phyloP scores from a whole-genome alignment of 2,329 filamentous ascomycete species.

The Zasmidium angulare region DNA sequence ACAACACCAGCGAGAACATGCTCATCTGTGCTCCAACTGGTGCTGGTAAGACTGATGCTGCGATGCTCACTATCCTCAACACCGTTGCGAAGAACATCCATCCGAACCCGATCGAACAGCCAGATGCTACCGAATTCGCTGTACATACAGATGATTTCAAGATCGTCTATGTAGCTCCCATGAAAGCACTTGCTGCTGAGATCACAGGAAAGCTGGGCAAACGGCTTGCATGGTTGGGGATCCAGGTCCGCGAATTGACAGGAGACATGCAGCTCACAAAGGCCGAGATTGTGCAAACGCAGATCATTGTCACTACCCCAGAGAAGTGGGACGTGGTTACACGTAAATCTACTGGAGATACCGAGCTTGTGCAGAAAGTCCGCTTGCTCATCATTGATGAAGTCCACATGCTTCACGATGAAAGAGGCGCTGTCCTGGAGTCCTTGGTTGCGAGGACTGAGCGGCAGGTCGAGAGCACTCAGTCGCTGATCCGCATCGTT shows the following conservation, averaged over 20 bases:
- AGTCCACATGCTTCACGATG: conserved; percentile 98
- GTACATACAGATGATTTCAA: conserved; percentile 91
- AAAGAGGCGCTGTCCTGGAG: conserved; percentile 92
- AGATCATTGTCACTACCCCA: conserved; percentile 97
- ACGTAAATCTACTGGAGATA: conserved; percentile 93
- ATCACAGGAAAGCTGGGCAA: conserved; percentile 93
- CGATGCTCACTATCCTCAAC: conserved; percentile 93
- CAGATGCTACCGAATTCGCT: conserved; percentile 71
- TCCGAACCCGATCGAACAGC: conserved; percentile 76
- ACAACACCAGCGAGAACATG: conserved; percentile 97
- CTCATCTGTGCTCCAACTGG: conserved; percentile 96
- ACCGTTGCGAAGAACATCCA: conserved; percentile 80
- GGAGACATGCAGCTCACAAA: conserved; percentile 99
- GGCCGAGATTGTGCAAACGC: conserved; percentile 89
- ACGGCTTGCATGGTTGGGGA: conserved; percentile 87
- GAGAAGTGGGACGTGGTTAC: conserved; percentile 99
- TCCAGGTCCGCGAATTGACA: conserved; percentile 89
- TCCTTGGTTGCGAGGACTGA: conserved; percentile 93
- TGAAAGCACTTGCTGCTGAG: conserved; percentile 97
- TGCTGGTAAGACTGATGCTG: conserved; percentile 93
- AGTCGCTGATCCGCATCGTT: conserved; percentile 93
- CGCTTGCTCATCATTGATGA: conserved; percentile 95
- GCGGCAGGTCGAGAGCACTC: conserved; percentile 94
- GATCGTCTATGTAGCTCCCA: conserved; percentile 96
- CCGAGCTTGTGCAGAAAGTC: conserved; percentile 96